Conservation (phyloP, 106 monocot species). For the Chionographis japonica region DNA sequence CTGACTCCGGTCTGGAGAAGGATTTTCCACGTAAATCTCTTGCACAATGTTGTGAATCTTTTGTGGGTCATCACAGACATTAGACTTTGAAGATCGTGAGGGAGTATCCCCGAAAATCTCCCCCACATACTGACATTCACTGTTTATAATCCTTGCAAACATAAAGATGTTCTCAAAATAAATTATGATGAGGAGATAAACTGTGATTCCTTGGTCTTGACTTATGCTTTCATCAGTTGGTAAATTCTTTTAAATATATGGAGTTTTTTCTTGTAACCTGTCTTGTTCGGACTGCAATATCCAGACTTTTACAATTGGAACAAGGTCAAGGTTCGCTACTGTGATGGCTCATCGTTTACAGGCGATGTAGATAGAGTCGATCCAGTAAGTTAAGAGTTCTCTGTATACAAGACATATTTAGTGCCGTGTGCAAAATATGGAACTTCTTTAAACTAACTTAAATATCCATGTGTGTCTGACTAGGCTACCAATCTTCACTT, state of each 20-base stretch:
- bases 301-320: conserved; percentile 84
- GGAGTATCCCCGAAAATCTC: too few relatives aligned
- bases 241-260: neutral
- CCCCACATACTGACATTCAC: too few relatives aligned
- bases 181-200: too few relatives aligned
- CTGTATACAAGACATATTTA: neutral
- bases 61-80: too few relatives aligned
- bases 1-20: too few relatives aligned
- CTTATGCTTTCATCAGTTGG: neutral
- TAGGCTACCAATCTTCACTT: conserved; percentile 71
- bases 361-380: conserved; percentile 83
- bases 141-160: too few relatives aligned
- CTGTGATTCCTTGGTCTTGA: too few relatives aligned
- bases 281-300: conserved; percentile 1
- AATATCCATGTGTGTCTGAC: neutral
- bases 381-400: conserved; percentile 45
- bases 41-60: too few relatives aligned
- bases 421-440: neutral
- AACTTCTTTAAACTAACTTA: neutral
- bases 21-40: too few relatives aligned
- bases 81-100: too few relatives aligned
- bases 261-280: conserved; percentile 8
- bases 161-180: too few relatives aligned
- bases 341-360: conserved; percentile 93
- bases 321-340: conserved; percentile 78